Conservation (phyloP, 768 basidiomycete genomes). For the Mrakia gelida region DNA sequence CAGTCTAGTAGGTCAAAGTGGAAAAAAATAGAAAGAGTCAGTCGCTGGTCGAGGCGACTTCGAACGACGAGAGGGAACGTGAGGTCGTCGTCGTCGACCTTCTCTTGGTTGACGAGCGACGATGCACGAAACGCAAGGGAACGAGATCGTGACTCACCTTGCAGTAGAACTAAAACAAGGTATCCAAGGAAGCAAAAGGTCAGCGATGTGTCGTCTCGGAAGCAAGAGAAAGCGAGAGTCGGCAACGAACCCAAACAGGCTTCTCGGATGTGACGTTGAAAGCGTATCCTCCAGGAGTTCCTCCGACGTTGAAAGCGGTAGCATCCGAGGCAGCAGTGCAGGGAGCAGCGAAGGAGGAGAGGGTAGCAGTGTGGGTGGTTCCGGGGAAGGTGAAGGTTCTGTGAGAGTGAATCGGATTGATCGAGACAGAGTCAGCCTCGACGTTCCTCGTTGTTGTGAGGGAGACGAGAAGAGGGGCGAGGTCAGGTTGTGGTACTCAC, state of each 20-base stretch:
- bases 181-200: no score
- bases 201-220: no score
- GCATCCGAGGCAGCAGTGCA: conserved; percentile 47
- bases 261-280: neutral
- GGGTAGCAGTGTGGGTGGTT: conserved; percentile 54
- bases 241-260: neutral
- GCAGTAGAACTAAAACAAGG: conserved; percentile 11
- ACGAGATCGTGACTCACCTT: neutral
- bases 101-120: neutral
- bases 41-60: neutral
- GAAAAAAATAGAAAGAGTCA: neutral
- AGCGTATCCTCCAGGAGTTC: neutral
- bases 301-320: conserved; percentile 43
- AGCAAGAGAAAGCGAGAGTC: no score
- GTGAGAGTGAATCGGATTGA: neutral
- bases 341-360: conserved; percentile 58
- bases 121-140: neutral
- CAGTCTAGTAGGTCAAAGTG: neutral
- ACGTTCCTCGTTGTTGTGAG: neutral
- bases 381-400: conserved; percentile 1
- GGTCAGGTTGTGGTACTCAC: neutral
- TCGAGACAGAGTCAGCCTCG: neutral
- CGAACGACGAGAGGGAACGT: no score
- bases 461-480: neutral
- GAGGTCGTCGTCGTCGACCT: neutral